A percentile compares a stretch with the other conserved stretches of the same genome.
These are phyloP conservation scores for Lentithecium fluviatile DNA, from an alignment of 495 filamentous ascomycete species.

Conservation along the genomic window DNA sequence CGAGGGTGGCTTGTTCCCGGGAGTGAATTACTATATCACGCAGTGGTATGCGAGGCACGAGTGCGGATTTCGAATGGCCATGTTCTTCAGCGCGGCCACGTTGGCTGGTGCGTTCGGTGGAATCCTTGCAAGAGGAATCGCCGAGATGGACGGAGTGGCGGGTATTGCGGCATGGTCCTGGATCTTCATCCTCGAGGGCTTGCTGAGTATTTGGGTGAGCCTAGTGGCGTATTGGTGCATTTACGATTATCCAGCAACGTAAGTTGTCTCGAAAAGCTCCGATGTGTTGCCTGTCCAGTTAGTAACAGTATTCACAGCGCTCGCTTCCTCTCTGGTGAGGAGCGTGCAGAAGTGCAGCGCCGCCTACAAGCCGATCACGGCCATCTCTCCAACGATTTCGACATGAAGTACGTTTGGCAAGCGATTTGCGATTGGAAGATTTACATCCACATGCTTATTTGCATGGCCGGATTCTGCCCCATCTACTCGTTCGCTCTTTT, in stretches of 20 bases:
- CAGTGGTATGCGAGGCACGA: constrained; percentile 76
- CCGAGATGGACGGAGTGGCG: constrained; percentile 67
- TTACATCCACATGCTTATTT: constrained; percentile 54
- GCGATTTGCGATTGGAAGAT: constrained; percentile 86
- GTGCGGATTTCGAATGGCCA: constrained; percentile 72
- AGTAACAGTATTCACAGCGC: constrained; percentile 67
- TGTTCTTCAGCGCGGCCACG: constrained; percentile 88
- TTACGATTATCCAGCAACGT: constrained; percentile 46
- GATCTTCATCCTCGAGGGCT: constrained; percentile 56
- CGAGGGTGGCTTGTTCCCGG: constrained; percentile 83
- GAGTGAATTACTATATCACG: constrained; percentile 82
- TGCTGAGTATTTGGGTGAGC: constrained; percentile 21
- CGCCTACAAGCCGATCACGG: constrained; percentile 69
- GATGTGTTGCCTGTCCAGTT: constrained; percentile 53
- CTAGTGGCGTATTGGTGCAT: constrained; percentile 38
- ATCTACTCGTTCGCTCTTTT: constrained; percentile 94
- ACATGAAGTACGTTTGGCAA: constrained; percentile 70
- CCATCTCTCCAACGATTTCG: constrained; percentile 75
- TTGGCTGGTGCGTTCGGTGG: constrained; percentile 83
- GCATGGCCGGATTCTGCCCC: constrained; percentile 51
- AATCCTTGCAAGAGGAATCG: constrained; percentile 73
- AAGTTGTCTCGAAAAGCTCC: constrained; percentile 64
- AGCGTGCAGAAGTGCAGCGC: constrained; percentile 71
- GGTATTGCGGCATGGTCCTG: constrained; percentile 71
- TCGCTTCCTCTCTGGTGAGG: constrained; percentile 67